Percentiles rank a stretch among this genome's conserved stretches.
Conservation (phyloP, 2,329 filamentous ascomycete genomes). For the Colletotrichum sp. region DNA sequence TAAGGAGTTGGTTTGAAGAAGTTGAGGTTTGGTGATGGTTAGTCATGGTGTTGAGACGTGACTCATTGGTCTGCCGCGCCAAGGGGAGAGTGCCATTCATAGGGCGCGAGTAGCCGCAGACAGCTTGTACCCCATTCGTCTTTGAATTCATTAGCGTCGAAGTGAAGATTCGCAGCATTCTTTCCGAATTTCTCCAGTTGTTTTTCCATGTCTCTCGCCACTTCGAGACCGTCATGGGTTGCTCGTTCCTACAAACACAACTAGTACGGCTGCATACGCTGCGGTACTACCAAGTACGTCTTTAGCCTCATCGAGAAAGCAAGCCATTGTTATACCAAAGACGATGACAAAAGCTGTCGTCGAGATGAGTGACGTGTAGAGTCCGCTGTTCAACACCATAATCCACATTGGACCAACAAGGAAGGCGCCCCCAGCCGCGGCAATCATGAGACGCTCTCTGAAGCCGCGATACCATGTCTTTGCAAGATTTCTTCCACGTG, state of each 20-base stretch:
- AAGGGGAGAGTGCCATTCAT: accelerated
- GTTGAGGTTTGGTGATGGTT: not conserved
- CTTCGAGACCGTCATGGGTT: not conserved
- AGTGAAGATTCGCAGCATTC: no score
- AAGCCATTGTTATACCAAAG: not conserved
- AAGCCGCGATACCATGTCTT: not conserved
- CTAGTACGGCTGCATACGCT: not conserved
- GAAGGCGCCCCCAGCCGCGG: not conserved
- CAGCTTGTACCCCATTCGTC: not conserved
- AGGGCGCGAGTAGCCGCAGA: not conserved
- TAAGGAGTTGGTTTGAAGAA: not conserved
- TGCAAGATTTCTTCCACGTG: not conserved
- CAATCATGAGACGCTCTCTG: not conserved
- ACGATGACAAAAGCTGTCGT: not conserved
- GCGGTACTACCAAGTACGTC: not conserved
- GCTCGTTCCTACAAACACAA: not conserved
- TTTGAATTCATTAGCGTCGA: no score
- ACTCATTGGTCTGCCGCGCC: not conserved
- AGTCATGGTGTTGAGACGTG: not conserved
- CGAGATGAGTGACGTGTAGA: not conserved
- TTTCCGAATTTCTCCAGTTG: no score
- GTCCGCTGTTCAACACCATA: not conserved
- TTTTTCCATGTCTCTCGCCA: no score
- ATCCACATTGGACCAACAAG: not conserved
- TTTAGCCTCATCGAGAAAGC: not conserved